Conservation (phyloP, 2,329 filamentous ascomycete genomes). For the Sclerotinia borealis region DNA sequence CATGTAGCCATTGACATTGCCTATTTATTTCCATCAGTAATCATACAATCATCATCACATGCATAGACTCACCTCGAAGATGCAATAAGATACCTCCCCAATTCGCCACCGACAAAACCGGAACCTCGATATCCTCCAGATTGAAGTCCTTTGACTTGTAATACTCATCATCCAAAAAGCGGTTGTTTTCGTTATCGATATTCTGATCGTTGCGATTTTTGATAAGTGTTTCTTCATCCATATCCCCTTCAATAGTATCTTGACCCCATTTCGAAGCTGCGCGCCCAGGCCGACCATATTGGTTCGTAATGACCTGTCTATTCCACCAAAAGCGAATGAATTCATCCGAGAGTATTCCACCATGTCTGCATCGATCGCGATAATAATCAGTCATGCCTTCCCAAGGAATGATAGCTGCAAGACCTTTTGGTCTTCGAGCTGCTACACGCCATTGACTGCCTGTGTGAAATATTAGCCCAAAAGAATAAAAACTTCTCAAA, state of each 20-base stretch:
- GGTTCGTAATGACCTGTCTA: slow-evolving; percentile 59
- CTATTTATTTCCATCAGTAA: not conserved
- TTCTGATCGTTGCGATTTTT: slow-evolving; percentile 38
- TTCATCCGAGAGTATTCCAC: slow-evolving; percentile 52
- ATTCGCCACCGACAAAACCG: slow-evolving; percentile 60
- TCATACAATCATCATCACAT: not conserved
- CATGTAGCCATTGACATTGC: slow-evolving; percentile 60
- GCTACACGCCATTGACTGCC: slow-evolving; percentile 49
- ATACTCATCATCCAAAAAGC: slow-evolving; percentile 40
- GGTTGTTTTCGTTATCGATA: slow-evolving; percentile 42
- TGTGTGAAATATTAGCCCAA: slow-evolving; percentile 20
- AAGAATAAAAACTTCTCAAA: too few relatives aligned
- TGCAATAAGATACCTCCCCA: slow-evolving; percentile 68
- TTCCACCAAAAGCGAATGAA: slow-evolving; percentile 64
- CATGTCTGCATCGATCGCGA: slow-evolving; percentile 52
- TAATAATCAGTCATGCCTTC: slow-evolving; percentile 51
- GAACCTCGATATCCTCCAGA: slow-evolving; percentile 61
- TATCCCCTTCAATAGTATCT: slow-evolving; percentile 51
- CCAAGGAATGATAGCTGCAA: slow-evolving; percentile 48
- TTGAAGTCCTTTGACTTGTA: slow-evolving; percentile 42
- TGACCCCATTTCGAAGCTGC: slow-evolving; percentile 33
- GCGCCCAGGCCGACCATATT: slow-evolving; percentile 55
- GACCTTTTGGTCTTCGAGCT: slow-evolving; percentile 44
- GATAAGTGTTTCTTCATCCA: slow-evolving; percentile 41
- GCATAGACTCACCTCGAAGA: slow-evolving; percentile 41